Evolutionary conservation across 768 basidiomycete genomes (phyloP).

Genomic region (Xerocomus spinulosus): DNA sequence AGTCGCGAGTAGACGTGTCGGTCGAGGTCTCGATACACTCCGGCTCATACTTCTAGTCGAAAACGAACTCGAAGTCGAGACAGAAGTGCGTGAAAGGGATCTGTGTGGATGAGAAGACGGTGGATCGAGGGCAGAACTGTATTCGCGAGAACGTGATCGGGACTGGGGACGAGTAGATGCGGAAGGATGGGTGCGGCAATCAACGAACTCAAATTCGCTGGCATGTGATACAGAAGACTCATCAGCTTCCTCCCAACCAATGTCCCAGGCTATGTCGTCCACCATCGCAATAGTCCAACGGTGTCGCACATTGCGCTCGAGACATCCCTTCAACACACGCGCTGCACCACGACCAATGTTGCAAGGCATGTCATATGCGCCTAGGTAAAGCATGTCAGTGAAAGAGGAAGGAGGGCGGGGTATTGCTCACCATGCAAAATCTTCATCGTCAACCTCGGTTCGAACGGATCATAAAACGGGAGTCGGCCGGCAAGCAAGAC

Average conservation of each 20-base stretch:
- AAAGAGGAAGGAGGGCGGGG: neutral
- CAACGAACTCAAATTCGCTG: slow-evolving; percentile 27
- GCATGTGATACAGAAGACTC: slow-evolving; percentile 22
- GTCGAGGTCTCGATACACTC: slow-evolving; percentile 38
- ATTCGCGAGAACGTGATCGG: slow-evolving; percentile 30
- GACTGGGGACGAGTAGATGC: slow-evolving; percentile 17
- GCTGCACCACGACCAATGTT: slow-evolving; percentile 58
- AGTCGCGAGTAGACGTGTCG: slow-evolving; percentile 21
- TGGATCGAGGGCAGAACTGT: slow-evolving; percentile 5
- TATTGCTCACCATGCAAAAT: slow-evolving; percentile 71
- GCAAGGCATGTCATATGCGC: slow-evolving; percentile 55
- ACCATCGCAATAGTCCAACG: slow-evolving; percentile 84
- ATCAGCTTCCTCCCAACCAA: slow-evolving; percentile 59
- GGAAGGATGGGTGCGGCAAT: slow-evolving; percentile 14
- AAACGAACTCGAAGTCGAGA: slow-evolving; percentile 36
- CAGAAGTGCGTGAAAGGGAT: slow-evolving; percentile 49
- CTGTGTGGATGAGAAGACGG: slow-evolving; percentile 35
- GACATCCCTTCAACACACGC: slow-evolving; percentile 72
- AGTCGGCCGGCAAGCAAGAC: slow-evolving; percentile 78
- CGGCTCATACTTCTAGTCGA: slow-evolving; percentile 38
- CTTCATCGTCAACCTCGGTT: slow-evolving; percentile 88
- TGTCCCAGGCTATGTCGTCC: slow-evolving; percentile 75
- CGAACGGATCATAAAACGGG: slow-evolving; percentile 86
- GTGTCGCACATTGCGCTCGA: slow-evolving; percentile 54
- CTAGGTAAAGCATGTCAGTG: slow-evolving; percentile 34